Conservation (phyloP, 306 rosid species). For the Rosa persica region DNA sequence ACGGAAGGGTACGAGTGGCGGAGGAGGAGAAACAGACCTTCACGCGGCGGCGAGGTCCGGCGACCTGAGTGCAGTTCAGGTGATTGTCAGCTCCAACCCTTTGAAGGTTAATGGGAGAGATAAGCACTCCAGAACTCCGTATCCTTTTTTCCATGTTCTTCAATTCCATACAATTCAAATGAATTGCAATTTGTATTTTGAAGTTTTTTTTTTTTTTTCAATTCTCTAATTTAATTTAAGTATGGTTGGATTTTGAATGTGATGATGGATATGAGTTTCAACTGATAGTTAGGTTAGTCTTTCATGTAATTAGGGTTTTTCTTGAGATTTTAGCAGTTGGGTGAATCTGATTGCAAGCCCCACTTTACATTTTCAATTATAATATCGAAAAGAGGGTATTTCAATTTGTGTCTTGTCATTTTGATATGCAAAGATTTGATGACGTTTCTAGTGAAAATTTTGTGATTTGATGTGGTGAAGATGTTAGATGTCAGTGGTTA, state of each 20-base stretch:
- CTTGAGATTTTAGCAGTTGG: neutral
- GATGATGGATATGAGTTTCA: neutral
- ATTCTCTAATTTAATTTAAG: neutral
- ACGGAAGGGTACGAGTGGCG: constrained; percentile 27
- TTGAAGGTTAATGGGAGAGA: constrained; percentile 77
- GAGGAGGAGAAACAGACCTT: constrained; percentile 45
- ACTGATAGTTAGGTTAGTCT: neutral
- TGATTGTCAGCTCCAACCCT: constrained; percentile 62
- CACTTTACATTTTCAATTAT: neutral
- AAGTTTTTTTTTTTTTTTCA: neutral
- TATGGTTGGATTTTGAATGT: neutral
- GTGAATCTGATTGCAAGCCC: neutral
- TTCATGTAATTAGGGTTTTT: neutral
- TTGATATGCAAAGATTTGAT: neutral
- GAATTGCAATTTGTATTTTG: neutral
- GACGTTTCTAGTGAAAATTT: neutral
- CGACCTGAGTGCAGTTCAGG: constrained; percentile 52
- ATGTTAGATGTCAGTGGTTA: neutral
- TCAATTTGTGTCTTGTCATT: neutral
- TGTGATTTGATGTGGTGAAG: neutral
- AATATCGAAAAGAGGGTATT: neutral
- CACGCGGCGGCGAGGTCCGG: constrained; percentile 90
- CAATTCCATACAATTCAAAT: neutral
- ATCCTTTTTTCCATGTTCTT: constrained; percentile 40
- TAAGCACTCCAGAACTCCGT: constrained; percentile 95